Evolutionary conservation across 176 grass and related monocot species (phyloP), one percentile per base, ranked within the genome.

Genomic region (Oryza meridionalis): DNA sequence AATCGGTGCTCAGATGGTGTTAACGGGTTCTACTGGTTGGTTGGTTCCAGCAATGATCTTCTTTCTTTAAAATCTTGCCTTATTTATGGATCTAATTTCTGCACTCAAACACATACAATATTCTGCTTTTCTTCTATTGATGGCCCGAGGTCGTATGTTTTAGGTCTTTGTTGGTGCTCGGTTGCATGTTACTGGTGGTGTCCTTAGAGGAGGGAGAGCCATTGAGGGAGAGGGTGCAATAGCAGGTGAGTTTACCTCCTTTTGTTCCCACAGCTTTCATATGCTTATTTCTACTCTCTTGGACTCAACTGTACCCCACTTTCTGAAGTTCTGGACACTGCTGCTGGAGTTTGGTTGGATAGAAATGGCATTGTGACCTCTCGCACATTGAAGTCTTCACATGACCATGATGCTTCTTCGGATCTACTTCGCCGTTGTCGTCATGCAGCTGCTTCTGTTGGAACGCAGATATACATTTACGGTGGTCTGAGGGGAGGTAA

Each of bases 341-440:
- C 96, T 92, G 93, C 96, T 95, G 96, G 96, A 82, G 88, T 96
- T 85, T 99, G 96, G 96, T 86, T 99, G 90, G 93, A 99, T 84
- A 90, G 83, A 94, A 94, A 96, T 92, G 96, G 96, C 75, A 96
- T 94, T 77, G 96, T 99, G 63, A 96, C 91, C 19, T 85, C 91
- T 81, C 90, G 89, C 21, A 84, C 81, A 86, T 90, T 91, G 73
- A 99, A 94, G 76, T 88, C 93, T 81, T 81, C 91, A 70, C 93
- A 82, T 76, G 96, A 94, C 22, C 91, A 89, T 83, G 96, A 94
- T 89, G 79, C 82, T 82, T 90, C 87, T 84, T 90, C 92, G 0
- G 96, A 99, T 84, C 88, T 99, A 74, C 83, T 99, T 90, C 91
- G 96, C 31, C 91, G 96, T 59, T 99, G 96, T 38, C 96, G 96